Evolutionary conservation across 1,284 basidiomycete species (phyloP), one percentile per base, ranked within the genome.

Genomic region (Calocybe gambosa): DNA sequence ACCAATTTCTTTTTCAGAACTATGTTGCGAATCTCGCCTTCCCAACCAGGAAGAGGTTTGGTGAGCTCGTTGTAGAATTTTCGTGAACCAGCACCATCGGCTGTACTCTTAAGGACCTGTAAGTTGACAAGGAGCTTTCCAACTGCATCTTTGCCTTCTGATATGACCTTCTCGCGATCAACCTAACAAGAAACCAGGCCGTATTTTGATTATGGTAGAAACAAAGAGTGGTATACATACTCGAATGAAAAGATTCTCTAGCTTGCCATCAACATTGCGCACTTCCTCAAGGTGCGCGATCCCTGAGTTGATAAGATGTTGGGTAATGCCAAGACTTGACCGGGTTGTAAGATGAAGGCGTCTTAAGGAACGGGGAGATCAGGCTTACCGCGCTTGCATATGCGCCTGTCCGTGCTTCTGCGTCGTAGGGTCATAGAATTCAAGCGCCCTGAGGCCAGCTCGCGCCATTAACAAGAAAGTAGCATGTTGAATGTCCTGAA

Each of bases 361-460:
- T 23, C 26, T 41, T 20, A 4, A 7, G 7, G 40, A 29, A 16
- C 16, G n/a, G n/a, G n/a, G n/a, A 34, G 15, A 43, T 52, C 68
- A 18, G 6, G 28, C 62, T 39, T 60, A 86, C 84, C 85, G 78
- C 42, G 85, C 88, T 64, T 88, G 89, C 89, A 93, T 93, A 60
- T 93, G 90, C n/a, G 90, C 90, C 60, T 93, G 90, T 15, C 89
- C 87, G 58, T 92, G 89, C 64, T 89, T 90, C 62, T 80, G 70
- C 6, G 80, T 85, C 21, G 66, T 69, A 20, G 89, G 89, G 59
- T 93, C 87, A 53, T 87, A 93, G 62, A 74, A 90, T 63, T 92
- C 88, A 35, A 93, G 73, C 1, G 80, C 89, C 35, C 82, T 75
- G 16, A 93, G 64, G 49, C 89, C 90, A 28, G 80, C 82, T n/a